phyloP scores from a whole-genome alignment of 2,329 filamentous ascomycete species.

The Talaromyces piceae region DNA sequence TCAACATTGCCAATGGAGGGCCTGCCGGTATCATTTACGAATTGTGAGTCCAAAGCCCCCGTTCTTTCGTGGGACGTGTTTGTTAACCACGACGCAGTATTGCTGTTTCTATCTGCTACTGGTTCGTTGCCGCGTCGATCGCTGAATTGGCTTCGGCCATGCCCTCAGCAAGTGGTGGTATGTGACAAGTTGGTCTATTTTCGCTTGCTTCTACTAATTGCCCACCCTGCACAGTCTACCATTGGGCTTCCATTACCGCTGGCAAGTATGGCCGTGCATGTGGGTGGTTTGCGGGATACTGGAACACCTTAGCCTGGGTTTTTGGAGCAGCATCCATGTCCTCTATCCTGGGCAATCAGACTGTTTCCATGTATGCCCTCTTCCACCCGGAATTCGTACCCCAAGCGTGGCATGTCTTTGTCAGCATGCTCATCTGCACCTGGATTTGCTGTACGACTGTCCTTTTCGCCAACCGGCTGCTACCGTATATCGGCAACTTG shows the following conservation, averaged over 20 bases:
- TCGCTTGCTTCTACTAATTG: neutral
- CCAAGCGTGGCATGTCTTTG: constrained; percentile 52
- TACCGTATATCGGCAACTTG: constrained; percentile 47
- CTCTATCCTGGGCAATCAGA: constrained; percentile 52
- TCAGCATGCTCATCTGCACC: constrained; percentile 50
- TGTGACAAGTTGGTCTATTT: constrained; percentile 9
- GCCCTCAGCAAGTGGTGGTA: constrained; percentile 51
- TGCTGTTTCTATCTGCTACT: constrained; percentile 47
- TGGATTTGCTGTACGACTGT: constrained; percentile 48
- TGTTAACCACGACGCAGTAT: constrained; percentile 25
- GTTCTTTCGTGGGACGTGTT: neutral
- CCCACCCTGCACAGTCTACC: constrained; percentile 46
- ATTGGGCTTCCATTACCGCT: constrained; percentile 54
- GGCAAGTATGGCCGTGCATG: constrained; percentile 49
- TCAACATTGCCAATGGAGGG: constrained; percentile 55
- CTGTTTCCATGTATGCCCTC: constrained; percentile 54
- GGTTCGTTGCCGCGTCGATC: constrained; percentile 51
- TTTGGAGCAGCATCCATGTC: constrained; percentile 55
- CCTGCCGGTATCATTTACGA: constrained; percentile 57
- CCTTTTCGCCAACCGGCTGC: constrained; percentile 49
- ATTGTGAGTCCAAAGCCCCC: constrained; percentile 34
- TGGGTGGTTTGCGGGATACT: constrained; percentile 41
- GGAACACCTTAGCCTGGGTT: constrained; percentile 48
- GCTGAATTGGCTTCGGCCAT: constrained; percentile 56
- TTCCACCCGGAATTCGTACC: constrained; percentile 49